Evolutionary conservation across 2,329 filamentous ascomycete genomes (phyloP).

Genomic region (Pseudogymnoascus sp.): DNA sequence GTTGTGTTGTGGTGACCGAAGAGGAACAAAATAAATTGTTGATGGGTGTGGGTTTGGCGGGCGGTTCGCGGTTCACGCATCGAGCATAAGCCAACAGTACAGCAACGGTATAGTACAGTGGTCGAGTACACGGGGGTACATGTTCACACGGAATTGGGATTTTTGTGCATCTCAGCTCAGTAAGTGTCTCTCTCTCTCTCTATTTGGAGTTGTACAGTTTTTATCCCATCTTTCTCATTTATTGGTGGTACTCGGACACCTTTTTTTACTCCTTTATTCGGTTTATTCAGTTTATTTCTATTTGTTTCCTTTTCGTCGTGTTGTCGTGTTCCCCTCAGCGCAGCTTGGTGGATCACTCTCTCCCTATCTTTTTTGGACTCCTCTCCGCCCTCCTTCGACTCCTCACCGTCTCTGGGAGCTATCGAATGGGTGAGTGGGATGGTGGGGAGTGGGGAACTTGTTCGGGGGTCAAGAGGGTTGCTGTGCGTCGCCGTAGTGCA

Average conservation of each 20-base stretch:
- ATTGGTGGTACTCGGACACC: neutral
- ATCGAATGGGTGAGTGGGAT: neutral
- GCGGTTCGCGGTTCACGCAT: neutral
- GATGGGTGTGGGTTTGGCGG: constrained; percentile 12
- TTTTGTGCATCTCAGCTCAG: neutral
- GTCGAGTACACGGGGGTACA: neutral
- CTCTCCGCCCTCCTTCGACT: neutral
- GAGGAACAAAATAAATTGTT: constrained; percentile 16
- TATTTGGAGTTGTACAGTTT: neutral
- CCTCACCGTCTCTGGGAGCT: neutral
- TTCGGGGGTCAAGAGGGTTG: neutral
- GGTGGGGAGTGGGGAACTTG: neutral
- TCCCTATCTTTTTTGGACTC: neutral
- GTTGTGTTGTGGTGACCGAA: constrained; percentile 17
- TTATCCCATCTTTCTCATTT: neutral
- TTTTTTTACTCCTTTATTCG: neutral
- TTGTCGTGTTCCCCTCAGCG: neutral
- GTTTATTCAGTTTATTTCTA: neutral
- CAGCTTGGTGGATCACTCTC: neutral
- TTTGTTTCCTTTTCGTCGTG: neutral
- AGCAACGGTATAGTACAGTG: neutral
- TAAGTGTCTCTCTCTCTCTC: neutral
- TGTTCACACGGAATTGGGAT: neutral
- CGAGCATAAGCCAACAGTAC: neutral
- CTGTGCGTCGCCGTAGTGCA: neutral